Base-by-base conservation (phyloP, 148 eudicot species). In the Euryodendron excelsum region DNA sequence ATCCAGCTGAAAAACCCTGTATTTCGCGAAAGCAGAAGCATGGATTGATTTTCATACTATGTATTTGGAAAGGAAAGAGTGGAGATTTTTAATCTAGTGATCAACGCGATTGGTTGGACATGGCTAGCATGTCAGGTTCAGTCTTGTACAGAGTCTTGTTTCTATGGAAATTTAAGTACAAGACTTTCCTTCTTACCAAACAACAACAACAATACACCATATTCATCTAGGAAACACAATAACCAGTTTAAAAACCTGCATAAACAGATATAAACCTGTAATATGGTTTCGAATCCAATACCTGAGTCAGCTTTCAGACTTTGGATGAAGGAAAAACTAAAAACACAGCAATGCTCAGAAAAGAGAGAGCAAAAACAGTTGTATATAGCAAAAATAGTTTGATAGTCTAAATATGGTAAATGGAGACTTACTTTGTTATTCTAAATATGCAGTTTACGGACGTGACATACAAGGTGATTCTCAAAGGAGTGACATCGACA, bases 61-160 rank as follows among this genome's bases (percentile, higher is more conserved):
- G 60, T 84, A 87, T 85, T 87, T 87, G 86, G 84, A 85, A 91
- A 89, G 92, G 91, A 74, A 83, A 78, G 37, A 80, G 82, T 73
- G 89, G 88, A 80, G 86, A 61, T 69, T 77, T 84, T n/a, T n/a
- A n/a, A 82, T 79, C 66, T 87, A 80, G 80, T 73, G 86, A 84
- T 82, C 83, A 80, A 75, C 82, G 85, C 77, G 71, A 74, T 77
- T 76, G 75, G 81, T 71, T 88, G 85, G 89, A 84, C 85, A 82
- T 86, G 86, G 86, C 86, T 82, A 56, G 77, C 82, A 73, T 81
- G 85, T 90, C 93, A 92, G 97, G 97, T 90, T 90, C 90, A 84
- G 94, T 88, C 86, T 89, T 87, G 92, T 87, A 86, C 84, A 90
- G 79, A 85, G 69, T 82, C 88, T 86, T 82, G 83, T 84, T 78